A percentile compares a stretch with the other conserved stretches of the same genome.
These are phyloP conservation scores for Wickerhamomyces sp. DNA, from an alignment of 1,139 yeast genomes.

Conservation along the genomic window DNA sequence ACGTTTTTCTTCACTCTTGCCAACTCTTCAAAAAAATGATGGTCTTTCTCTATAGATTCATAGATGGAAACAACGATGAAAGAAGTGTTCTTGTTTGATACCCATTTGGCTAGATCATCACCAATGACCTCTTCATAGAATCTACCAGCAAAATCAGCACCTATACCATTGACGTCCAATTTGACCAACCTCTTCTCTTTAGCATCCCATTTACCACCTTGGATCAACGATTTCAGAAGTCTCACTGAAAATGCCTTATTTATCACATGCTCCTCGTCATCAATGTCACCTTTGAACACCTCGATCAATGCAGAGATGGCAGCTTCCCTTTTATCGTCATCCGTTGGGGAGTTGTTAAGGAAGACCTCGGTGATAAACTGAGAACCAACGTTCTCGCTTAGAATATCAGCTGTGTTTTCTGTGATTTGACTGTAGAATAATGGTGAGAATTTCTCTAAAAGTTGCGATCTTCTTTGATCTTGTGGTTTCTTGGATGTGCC, in stretches of 20 bases:
- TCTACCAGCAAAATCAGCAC: constrained; percentile 55
- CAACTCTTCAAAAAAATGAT: constrained; percentile 48
- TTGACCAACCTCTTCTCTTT: constrained; percentile 47
- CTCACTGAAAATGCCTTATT: constrained; percentile 74
- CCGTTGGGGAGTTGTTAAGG: constrained; percentile 48
- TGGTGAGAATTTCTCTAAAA: constrained; percentile 63
- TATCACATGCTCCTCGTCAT: constrained; percentile 61
- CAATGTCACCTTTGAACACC: constrained; percentile 63
- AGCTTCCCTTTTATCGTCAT: constrained; percentile 38
- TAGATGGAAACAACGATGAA: constrained; percentile 71
- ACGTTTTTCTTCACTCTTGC: constrained; percentile 47
- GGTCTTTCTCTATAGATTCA: constrained; percentile 44
- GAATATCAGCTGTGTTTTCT: constrained; percentile 42
- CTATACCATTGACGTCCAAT: constrained; percentile 48
- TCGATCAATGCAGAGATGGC: constrained; percentile 54
- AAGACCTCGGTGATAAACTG: constrained; percentile 78
- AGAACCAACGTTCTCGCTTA: constrained; percentile 71
- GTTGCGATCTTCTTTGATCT: constrained; percentile 67
- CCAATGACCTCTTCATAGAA: constrained; percentile 47
- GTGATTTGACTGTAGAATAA: constrained; percentile 52
- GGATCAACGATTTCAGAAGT: constrained; percentile 71
- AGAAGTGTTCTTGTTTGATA: constrained; percentile 65
- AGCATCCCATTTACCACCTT: constrained; percentile 76
- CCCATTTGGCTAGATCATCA: constrained; percentile 59
- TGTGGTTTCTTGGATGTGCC: constrained; percentile 85